Conservation (phyloP, 768 basidiomycete species). For the Brasilioporus rufonigricans region DNA sequence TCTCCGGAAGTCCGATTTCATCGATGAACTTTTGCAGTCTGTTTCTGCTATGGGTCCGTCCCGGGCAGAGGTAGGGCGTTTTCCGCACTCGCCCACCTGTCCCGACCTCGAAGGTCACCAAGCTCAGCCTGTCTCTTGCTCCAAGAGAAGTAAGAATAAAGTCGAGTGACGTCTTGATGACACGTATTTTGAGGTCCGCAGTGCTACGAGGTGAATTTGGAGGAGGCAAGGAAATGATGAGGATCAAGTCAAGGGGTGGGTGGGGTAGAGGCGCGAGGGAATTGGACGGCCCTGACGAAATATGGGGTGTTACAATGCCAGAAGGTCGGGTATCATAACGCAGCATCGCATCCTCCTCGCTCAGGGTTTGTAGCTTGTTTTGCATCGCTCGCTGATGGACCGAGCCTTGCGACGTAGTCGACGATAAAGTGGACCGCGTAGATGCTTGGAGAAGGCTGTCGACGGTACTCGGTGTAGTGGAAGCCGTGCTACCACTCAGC, state of each 20-base stretch:
- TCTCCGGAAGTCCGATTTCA: slow-evolving; percentile 48
- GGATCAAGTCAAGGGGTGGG: slow-evolving; percentile 87
- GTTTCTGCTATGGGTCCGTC: slow-evolving; percentile 63
- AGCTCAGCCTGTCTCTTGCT: slow-evolving; percentile 74
- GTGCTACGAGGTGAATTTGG: slow-evolving; percentile 70
- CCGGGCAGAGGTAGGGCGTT: slow-evolving; percentile 86
- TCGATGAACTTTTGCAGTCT: slow-evolving; percentile 79
- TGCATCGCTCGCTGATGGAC: slow-evolving; percentile 34
- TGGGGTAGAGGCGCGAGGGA: slow-evolving; percentile 80
- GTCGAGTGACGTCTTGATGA: slow-evolving; percentile 85
- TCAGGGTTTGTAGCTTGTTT: slow-evolving; percentile 59
- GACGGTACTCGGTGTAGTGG: slow-evolving; percentile 56
- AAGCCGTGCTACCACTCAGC: slow-evolving; percentile 70
- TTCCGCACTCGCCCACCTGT: slow-evolving; percentile 77
- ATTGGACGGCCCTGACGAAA: slow-evolving; percentile 73
- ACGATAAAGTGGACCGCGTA: slow-evolving; percentile 68
- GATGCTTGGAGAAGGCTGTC: slow-evolving; percentile 67
- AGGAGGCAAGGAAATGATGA: slow-evolving; percentile 86
- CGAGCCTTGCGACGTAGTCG: slow-evolving; percentile 70
- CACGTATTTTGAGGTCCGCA: slow-evolving; percentile 81
- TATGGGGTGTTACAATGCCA: slow-evolving; percentile 65
- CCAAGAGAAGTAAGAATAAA: slow-evolving; percentile 80
- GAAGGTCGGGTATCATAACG: slow-evolving; percentile 51
- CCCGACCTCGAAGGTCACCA: slow-evolving; percentile 94
- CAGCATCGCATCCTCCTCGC: slow-evolving; percentile 67